Evolutionary conservation across 2,329 filamentous ascomycete genomes (phyloP), one percentile per base, ranked within the genome.

Genomic region (Pyrenochaeta sp.): DNA sequence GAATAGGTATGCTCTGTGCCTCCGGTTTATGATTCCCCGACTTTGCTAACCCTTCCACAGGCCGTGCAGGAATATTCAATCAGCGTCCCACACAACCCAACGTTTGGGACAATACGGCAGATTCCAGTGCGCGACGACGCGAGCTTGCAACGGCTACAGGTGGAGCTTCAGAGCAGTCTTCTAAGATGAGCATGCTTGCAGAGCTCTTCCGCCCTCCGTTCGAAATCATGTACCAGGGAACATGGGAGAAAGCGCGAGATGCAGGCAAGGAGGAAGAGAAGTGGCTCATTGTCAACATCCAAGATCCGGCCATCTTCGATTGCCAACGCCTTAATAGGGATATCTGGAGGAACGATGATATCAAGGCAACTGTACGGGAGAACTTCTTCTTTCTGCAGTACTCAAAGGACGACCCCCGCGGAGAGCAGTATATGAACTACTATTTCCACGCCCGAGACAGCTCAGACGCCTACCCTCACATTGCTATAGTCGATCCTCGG

Each of bases 301-400:
- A 99, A 76, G 93, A 99, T 72, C 87, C 91, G 61, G 90, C 90
- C 31, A 88, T 97, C 68, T 99, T 99, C 75, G 90, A 95, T 75
- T 99, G 95, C 75, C 95, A 99, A 74, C 85, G 91, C 2, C 81
- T 99, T 15, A 99, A 99, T 72, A 86, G 95, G 39, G 95, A 99
- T 73, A 87, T 98, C 48, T 99, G 95, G 95, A 97, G 97, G 77
- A 90, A 97, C 64, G 76, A 85, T 15, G 84, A 87, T 2, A 87
- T 99, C 51, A 86, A 85, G 66, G 87, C 90, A n/a, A 86, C 96
- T 1, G 83, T 99, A 27, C 85, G 85, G 66, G 94, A 97, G 72
- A 93, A 96, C 77, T 99, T 99, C 73, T 85, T 99, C 63, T 99
- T 99, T 76, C 79, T 99, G 66, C 95, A 99, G 71, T 98, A 95